A percentile compares a stretch with the other conserved stretches of the same genome.
Evolutionary conservation across 2,329 filamentous ascomycete species (phyloP).

Genomic region (Hypoxylon sp.): DNA sequence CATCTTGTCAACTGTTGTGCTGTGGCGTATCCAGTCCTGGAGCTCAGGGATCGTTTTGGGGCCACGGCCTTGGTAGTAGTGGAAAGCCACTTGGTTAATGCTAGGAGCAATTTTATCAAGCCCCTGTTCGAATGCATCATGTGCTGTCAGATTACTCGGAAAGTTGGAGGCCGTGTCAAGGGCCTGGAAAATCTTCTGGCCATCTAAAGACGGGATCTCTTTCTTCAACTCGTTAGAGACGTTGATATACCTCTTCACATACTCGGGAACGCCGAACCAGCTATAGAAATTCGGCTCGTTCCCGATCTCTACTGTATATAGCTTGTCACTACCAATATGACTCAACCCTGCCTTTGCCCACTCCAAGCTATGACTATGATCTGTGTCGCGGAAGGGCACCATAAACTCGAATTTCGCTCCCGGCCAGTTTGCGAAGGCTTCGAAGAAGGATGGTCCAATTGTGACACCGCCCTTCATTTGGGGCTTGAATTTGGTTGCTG

Average conservation of each 20-base stretch:
- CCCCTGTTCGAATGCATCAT: conserved; percentile 31
- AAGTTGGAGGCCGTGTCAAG: conserved; percentile 36
- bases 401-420: conserved; percentile 38
- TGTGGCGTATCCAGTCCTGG: conserved; percentile 37
- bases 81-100: conserved; percentile 41
- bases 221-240: conserved; percentile 28
- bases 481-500: conserved; percentile 23
- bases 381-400: conserved; percentile 34
- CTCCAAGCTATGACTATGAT: conserved; percentile 26
- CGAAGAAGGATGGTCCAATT: conserved; percentile 35
- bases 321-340: conserved; percentile 28
- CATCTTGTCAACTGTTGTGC: conserved; percentile 29
- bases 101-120: conserved; percentile 30
- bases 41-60: conserved; percentile 19
- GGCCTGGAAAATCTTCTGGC: conserved; percentile 34
- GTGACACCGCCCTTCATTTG: conserved; percentile 12
- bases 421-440: conserved; percentile 39
- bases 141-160: conserved; percentile 20
- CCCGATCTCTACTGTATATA: conserved; percentile 35
- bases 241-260: conserved; percentile 32
- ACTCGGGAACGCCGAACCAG: conserved; percentile 34
- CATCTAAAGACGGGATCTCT: conserved; percentile 24
- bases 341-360: conserved; percentile 29
- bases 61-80: conserved; percentile 39
- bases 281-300: conserved; percentile 40